Base-by-base conservation (phyloP, 2,329 filamentous ascomycete genomes). In the Leptosphaerulina australis region DNA sequence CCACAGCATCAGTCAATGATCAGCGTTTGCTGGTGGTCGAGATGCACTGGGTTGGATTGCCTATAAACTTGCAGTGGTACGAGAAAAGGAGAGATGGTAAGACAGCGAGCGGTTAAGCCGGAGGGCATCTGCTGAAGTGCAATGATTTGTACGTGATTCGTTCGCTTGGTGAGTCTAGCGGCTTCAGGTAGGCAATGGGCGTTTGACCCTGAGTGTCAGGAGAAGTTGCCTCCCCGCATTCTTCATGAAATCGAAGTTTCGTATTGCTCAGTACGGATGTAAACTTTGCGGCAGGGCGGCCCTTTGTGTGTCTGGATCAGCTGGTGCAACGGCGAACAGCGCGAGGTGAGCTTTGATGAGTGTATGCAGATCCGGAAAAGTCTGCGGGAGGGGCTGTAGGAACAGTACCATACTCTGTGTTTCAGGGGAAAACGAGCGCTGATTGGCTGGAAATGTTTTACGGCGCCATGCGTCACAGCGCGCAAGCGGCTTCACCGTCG, bases 151-250 rank as follows among this genome's bases (percentile, higher is more conserved):
- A 47, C 49, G 37, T 56, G 55, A 61, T 58, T 61, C 38, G 60
- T 50, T 59, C 56, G 60, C 53, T 56, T 62, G 35, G 31, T 38
- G 50, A 46, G 30, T n/a, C 37, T 63, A 62, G 61, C 61, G 59
- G 55, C 53, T 53, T 60, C 53, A 58, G 37, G 51, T 49, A 50
- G 17, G 53, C 57, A 37, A 51, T 52, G 48, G 53, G 55, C 53
- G 55, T 57, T 55, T 55, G 48, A 50, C 50, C 29, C 46, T 48
- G 47, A 35, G 35, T 31, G 29, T 46, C 43, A 46, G 48, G 48
- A 51, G 36, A 45, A 24, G 37, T 44, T 37, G 43, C 46, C 18
- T 43, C 56, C 58, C 50, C 59, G 57, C 55, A 54, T 52, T 45
- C 33, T 38, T 54, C 24, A 31, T 28, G 34, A 39, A 37, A 29